phyloP scores from a whole-genome alignment of 768 basidiomycete genomes.

The Pisolithus microcarpus region DNA sequence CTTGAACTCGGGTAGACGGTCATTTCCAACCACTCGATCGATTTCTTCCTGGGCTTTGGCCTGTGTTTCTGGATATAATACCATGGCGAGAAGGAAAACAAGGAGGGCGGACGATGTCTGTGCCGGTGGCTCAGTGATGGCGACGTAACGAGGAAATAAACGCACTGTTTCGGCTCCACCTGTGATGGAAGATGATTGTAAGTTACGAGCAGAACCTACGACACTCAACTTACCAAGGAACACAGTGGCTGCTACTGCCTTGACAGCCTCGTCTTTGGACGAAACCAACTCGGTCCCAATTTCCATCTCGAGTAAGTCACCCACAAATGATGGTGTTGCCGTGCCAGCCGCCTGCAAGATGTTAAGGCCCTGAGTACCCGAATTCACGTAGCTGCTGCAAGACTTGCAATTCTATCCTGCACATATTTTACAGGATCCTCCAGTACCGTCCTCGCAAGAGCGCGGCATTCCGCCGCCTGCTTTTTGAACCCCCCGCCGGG shows the following conservation, averaged over 20 bases:
- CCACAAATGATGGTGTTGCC: conserved; percentile 17
- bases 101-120: conserved; percentile 3
- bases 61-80: conserved; percentile 11
- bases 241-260: conserved; percentile 15
- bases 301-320: conserved; percentile 8
- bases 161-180: conserved; percentile 6
- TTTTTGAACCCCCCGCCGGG: conserved; percentile 8
- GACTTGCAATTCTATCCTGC: conserved; percentile 7
- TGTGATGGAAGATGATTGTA: background rate
- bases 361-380: background rate
- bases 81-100: conserved; percentile 15
- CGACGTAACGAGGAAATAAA: background rate
- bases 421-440: conserved; percentile 13
- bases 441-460: background rate
- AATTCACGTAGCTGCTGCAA: background rate
- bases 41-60: conserved; percentile 12
- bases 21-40: conserved; percentile 11
- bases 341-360: background rate
- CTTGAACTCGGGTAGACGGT: conserved; percentile 7
- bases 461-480: background rate
- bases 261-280: conserved; percentile 10
- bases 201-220: background rate
- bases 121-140: background rate
- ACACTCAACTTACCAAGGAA: conserved; percentile 15
- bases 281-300: background rate